These are phyloP conservation scores for Penicillium goetzii DNA, from an alignment of 495 filamentous ascomycete genomes.

Conservation along the genomic window DNA sequence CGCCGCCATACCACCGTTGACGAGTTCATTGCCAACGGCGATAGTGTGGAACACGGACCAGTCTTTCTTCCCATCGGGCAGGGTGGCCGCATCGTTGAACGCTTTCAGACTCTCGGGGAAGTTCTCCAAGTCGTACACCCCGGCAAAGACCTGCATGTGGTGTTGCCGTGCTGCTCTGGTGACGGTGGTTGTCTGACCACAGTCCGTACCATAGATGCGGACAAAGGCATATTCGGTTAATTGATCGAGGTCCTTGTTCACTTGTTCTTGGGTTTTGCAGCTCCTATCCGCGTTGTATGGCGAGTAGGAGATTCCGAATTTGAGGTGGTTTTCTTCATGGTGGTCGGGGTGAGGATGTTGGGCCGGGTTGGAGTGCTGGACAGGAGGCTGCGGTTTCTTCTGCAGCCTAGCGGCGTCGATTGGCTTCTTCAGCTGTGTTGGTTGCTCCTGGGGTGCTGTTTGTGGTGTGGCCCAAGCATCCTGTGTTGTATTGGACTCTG, in stretches of 20 bases:
- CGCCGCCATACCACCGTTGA: slow-evolving; percentile 63
- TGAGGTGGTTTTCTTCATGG: slow-evolving; percentile 11
- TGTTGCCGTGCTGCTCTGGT: slow-evolving; percentile 59
- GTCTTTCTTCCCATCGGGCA: slow-evolving; percentile 40
- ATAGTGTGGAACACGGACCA: slow-evolving; percentile 72
- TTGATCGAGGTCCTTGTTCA: slow-evolving; percentile 64
- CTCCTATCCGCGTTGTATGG: slow-evolving; percentile 67
- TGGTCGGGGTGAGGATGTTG: slow-evolving; percentile 17
- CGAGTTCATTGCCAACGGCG: slow-evolving; percentile 78
- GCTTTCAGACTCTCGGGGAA: slow-evolving; percentile 55
- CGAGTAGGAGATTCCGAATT: slow-evolving; percentile 69
- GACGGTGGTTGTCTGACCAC: slow-evolving; percentile 67
- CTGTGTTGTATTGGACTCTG: not conserved
- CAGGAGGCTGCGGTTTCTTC: slow-evolving; percentile 15
- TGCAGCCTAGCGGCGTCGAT: not conserved
- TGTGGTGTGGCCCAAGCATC: not conserved
- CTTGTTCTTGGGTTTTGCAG: slow-evolving; percentile 68
- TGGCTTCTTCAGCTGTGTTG: not conserved
- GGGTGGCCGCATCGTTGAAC: slow-evolving; percentile 56
- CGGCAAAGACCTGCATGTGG: slow-evolving; percentile 70
- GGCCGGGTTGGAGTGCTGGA: slow-evolving; percentile 5
- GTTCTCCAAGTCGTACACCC: slow-evolving; percentile 67
- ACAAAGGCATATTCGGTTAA: slow-evolving; percentile 59
- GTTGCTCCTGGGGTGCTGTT: not conserved
- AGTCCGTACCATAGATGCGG: slow-evolving; percentile 82